Base-by-base conservation (phyloP, 441 rosid genomes). In the Bruguiera hainesii region DNA sequence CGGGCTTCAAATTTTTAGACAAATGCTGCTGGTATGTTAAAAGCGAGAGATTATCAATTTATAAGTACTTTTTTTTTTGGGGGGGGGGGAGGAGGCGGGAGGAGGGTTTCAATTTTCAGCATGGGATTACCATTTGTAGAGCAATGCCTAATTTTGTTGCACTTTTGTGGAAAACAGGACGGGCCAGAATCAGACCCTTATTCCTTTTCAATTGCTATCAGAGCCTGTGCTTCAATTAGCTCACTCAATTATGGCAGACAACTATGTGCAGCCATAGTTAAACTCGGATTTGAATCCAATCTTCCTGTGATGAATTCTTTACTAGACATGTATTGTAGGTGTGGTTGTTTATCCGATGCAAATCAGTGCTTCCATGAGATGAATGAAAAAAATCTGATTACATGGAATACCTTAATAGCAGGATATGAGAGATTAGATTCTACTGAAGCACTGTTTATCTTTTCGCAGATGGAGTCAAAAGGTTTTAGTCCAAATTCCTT, bases 271-370 rank as follows among this genome's bases (percentile, higher is more conserved):
- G 78, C 91, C 3, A 78, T 79, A 39, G 64, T 76, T 53, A 92
- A 90, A 76, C 79, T 66, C n/a, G 95, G 97, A 33, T 79, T 87
- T 73, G 85, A 76, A 59, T 84, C 78, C 71, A 83, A 81, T 81
- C 90, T 90, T 71, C 92, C 95, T 6, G 92, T 90, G 72, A 86
- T 82, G 86, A 92, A 90, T 80, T 87, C 99, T 71, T 69, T 92
- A 61, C 66, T 95, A 60, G 96, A 95, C 82, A 83, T 92, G 87
- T 92, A 92, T 78, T 92, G 94, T 68, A 83, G 96, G 79, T 89
- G 94, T 76, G 84, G 84, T 25, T 79, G 78, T 80, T 77, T 89
- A 68, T 52, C 75, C 4, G 91, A 85, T 53, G 97, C 92, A 7
- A 86, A 81, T 68, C 84, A 63, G 31, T 81, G 74, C 73, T 92